Conservation (phyloP, 1,284 basidiomycete species). For the Ceratobasidium sp. region DNA sequence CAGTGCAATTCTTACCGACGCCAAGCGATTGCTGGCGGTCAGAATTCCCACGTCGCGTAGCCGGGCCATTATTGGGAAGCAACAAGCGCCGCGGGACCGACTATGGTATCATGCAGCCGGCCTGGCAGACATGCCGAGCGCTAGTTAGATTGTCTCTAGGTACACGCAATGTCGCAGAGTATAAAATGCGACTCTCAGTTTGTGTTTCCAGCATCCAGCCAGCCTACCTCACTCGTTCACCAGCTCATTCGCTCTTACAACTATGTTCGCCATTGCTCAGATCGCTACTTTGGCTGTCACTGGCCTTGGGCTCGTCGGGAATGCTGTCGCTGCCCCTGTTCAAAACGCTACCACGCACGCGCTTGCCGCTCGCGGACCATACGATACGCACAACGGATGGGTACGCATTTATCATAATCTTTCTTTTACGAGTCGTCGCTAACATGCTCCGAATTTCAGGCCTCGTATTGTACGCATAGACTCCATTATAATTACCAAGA, state of each 20-base stretch:
- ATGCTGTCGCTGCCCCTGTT: constrained; percentile 16
- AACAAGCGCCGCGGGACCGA: background rate
- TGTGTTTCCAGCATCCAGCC: background rate
- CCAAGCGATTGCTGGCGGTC: background rate
- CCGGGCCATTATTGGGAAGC: background rate
- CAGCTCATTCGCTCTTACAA: background rate
- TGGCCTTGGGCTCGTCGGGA: constrained; percentile 21
- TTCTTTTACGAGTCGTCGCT: background rate
- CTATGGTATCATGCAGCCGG: background rate
- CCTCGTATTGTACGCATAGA: constrained; percentile 40
- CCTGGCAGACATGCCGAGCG: background rate
- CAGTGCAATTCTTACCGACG: background rate
- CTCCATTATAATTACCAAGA: background rate
- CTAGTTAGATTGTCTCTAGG: no score
- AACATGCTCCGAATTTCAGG: background rate
- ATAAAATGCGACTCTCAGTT: background rate
- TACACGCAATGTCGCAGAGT: no score
- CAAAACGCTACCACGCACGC: constrained; percentile 14
- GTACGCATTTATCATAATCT: background rate
- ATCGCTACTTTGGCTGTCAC: background rate
- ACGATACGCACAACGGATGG: constrained; percentile 43
- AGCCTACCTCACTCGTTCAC: background rate
- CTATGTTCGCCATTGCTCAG: constrained; percentile 14
- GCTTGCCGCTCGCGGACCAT: constrained; percentile 35
- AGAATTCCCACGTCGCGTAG: background rate